Conservation (phyloP, 306 rosid species). For the Hippophae gyantsensis region DNA sequence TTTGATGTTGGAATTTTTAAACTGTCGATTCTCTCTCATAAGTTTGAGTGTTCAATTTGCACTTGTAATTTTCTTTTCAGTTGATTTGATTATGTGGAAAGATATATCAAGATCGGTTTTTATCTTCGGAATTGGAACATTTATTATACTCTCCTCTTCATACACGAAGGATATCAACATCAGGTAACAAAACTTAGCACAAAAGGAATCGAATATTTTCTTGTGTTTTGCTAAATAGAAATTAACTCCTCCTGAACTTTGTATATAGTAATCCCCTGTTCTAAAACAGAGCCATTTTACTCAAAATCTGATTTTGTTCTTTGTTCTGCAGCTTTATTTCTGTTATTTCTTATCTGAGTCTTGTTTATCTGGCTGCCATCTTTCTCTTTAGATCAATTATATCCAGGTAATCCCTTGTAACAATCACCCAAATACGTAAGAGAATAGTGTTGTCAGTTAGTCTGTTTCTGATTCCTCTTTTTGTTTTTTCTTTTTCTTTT, state of each 20-base stretch:
- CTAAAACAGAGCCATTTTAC: constrained; percentile 11
- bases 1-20: constrained; percentile 10
- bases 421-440: constrained; percentile 3
- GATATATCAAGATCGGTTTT: constrained; percentile 75
- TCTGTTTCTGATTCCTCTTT: neutral
- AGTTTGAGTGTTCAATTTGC: constrained; percentile 1
- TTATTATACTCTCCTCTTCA: constrained; percentile 51
- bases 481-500: constrained; percentile 8
- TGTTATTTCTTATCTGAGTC: constrained; percentile 62
- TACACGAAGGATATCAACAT: constrained; percentile 59
- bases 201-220: neutral
- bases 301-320: constrained; percentile 15
- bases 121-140: constrained; percentile 67
- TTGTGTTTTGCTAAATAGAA: neutral
- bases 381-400: constrained; percentile 69
- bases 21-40: neutral
- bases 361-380: constrained; percentile 61
- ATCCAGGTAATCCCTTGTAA: constrained; percentile 40
- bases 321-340: constrained; percentile 57
- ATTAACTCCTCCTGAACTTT: too few relatives aligned
- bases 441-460: neutral
- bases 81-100: constrained; percentile 85
- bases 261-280: neutral
- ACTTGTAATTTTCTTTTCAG: constrained; percentile 24
- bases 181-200: constrained; percentile 40